Percentiles rank a stretch among this genome's conserved stretches.
phyloP scores from a whole-genome alignment of 2,329 filamentous ascomycete species.

The Blumeriella jaapii region DNA sequence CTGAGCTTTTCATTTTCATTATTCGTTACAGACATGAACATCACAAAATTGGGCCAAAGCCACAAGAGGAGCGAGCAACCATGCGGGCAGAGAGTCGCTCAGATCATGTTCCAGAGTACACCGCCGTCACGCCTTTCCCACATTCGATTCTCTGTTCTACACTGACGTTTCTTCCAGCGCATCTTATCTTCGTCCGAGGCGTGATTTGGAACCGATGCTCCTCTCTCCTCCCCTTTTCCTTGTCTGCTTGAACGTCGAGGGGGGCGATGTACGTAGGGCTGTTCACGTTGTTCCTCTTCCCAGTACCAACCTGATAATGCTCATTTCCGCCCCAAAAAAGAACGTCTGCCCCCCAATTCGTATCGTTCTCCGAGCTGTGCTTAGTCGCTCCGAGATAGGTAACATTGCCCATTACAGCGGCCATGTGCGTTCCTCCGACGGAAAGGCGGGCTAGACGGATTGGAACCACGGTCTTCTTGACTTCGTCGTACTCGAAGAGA shows the following conservation, averaged over 20 bases:
- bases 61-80: too few relatives aligned
- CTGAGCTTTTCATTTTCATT: too few relatives aligned
- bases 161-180: slow-evolving; percentile 59
- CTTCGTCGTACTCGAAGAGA: slow-evolving; percentile 80
- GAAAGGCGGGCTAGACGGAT: slow-evolving; percentile 66
- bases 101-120: slow-evolving; percentile 54
- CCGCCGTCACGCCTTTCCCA: slow-evolving; percentile 67
- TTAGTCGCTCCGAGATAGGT: slow-evolving; percentile 43
- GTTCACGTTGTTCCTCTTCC: slow-evolving; percentile 71
- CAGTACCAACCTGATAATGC: slow-evolving; percentile 83
- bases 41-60: too few relatives aligned
- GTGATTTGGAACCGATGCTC: slow-evolving; percentile 72
- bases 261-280: slow-evolving; percentile 70
- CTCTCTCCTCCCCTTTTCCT: slow-evolving; percentile 49
- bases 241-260: slow-evolving; percentile 53
- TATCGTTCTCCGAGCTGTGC: slow-evolving; percentile 49
- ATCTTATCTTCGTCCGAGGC: slow-evolving; percentile 56
- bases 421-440: slow-evolving; percentile 69
- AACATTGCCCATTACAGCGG: slow-evolving; percentile 74
- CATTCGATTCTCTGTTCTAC: slow-evolving; percentile 85
- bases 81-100: too few relatives aligned
- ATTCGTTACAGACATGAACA: too few relatives aligned
- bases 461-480: slow-evolving; percentile 51
- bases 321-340: slow-evolving; percentile 95
- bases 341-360: slow-evolving; percentile 80